phyloP scores from a whole-genome alignment of 2,329 filamentous ascomycete species.

The Dactylonectria macrodidyma region DNA sequence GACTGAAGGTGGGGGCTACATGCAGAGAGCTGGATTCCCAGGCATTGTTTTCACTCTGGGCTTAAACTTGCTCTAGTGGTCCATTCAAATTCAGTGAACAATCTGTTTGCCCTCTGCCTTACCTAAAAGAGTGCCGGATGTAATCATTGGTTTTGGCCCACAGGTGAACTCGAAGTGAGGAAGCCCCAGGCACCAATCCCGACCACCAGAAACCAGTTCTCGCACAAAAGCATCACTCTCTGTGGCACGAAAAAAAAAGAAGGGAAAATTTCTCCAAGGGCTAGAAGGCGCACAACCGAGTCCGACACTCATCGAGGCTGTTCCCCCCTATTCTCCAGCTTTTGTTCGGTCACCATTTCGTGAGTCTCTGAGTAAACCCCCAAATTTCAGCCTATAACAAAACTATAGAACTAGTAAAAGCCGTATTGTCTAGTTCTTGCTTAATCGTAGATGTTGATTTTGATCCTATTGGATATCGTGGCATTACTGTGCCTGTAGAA shows the following conservation, averaged over 20 bases:
- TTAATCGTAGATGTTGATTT: not conserved
- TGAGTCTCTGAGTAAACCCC: not conserved
- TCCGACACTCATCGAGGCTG: too few relatives aligned
- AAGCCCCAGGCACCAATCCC: not conserved
- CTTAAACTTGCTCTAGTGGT: not conserved
- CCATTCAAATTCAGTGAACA: not conserved
- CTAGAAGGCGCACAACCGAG: not conserved
- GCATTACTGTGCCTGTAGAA: not conserved
- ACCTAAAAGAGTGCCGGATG: too few relatives aligned
- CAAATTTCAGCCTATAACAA: not conserved
- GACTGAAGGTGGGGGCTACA: not conserved
- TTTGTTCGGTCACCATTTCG: not conserved
- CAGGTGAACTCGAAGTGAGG: not conserved
- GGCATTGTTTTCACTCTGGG: not conserved
- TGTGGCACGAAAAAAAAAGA: not conserved
- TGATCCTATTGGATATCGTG: not conserved
- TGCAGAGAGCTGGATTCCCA: not conserved
- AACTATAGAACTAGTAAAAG: too few relatives aligned
- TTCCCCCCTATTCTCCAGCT: not conserved
- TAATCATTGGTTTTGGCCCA: not conserved
- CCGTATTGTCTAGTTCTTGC: too few relatives aligned
- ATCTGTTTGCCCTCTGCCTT: not conserved
- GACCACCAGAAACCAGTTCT: not conserved
- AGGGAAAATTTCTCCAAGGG: not conserved
- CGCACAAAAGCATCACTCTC: too few relatives aligned